These are phyloP conservation scores for Passalora sequoiae DNA, from an alignment of 2,329 filamentous ascomycete species.

Conservation along the genomic window DNA sequence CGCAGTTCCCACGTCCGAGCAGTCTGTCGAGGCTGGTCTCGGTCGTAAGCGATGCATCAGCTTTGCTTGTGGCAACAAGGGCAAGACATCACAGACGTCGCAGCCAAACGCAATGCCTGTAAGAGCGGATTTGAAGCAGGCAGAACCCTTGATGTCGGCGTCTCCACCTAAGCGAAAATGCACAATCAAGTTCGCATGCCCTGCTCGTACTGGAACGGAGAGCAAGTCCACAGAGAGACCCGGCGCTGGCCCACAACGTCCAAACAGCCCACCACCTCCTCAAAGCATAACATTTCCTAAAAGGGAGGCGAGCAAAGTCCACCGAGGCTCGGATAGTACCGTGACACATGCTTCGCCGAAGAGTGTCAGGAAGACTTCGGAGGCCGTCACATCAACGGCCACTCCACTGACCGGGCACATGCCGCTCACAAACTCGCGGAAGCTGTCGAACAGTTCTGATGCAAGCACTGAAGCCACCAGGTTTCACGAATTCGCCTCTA, in stretches of 20 bases:
- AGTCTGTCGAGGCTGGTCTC: conserved; percentile 56
- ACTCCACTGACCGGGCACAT: conserved; percentile 17
- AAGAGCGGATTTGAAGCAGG: conserved; percentile 6
- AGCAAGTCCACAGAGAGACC: conserved; percentile 27
- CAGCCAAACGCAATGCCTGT: conserved; percentile 32
- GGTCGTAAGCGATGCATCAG: conserved; percentile 85
- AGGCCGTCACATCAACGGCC: conserved; percentile 14
- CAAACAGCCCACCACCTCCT: conserved; percentile 40
- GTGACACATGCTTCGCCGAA: conserved; percentile 46
- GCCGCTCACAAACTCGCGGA: conserved; percentile 32
- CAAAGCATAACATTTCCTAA: conserved; percentile 17
- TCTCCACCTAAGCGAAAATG: conserved; percentile 52
- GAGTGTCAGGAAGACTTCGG: conserved; percentile 37
- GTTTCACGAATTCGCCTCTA: conserved; percentile 91
- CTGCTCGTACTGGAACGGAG: conserved; percentile 46
- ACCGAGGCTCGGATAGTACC: conserved; percentile 49
- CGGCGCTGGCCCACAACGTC: conserved; percentile 30
- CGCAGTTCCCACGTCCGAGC: conserved; percentile 41
- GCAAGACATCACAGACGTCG: conserved; percentile 39
- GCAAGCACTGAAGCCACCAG: conserved; percentile 52
- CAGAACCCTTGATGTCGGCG: conserved; percentile 14
- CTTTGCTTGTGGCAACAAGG: conserved; percentile 73
- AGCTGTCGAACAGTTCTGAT: conserved; percentile 26
- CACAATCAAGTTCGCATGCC: conserved; percentile 70
- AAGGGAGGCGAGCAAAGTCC: conserved; percentile 24